Evolutionary conservation across 1,284 basidiomycete species (phyloP).

Genomic region (Malassezia vespertilionis): DNA sequence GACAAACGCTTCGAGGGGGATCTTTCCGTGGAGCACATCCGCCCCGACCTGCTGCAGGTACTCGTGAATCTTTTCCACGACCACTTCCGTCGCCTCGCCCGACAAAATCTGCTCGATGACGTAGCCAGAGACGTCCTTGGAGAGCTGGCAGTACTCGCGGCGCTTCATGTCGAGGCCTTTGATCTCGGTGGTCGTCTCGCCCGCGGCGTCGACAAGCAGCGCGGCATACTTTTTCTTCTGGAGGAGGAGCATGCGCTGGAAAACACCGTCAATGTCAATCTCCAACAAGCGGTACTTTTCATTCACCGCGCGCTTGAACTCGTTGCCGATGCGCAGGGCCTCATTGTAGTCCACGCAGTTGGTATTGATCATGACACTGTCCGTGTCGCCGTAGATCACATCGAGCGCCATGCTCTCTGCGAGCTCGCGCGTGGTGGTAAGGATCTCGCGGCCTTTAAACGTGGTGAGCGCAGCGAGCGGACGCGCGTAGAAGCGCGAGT

Average conservation of each 20-base stretch:
- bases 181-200: conserved; percentile 55
- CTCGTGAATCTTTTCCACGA: conserved; percentile 84
- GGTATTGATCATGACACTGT: conserved; percentile 97
- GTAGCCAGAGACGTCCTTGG: conserved; percentile 67
- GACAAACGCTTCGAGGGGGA: conserved; percentile 82
- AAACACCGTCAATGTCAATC: conserved; percentile 90
- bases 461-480: conserved; percentile 93
- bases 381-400: conserved; percentile 97
- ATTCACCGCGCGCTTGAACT: conserved; percentile 92
- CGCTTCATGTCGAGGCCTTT: conserved; percentile 99
- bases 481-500: conserved; percentile 92
- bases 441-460: conserved; percentile 92
- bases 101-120: conserved; percentile 74
- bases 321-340: conserved; percentile 77
- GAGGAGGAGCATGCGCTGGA: conserved; percentile 78
- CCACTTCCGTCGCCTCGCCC: conserved; percentile 76
- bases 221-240: conserved; percentile 99
- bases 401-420: conserved; percentile 82
- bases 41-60: conserved; percentile 67
- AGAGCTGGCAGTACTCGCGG: conserved; percentile 82
- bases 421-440: conserved; percentile 82
- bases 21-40: conserved; percentile 64
- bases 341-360: conserved; percentile 76
- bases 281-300: conserved; percentile 88
- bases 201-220: conserved; percentile 55